Conservation (phyloP, 306 rosid species). For the Trifolium fragiferum region DNA sequence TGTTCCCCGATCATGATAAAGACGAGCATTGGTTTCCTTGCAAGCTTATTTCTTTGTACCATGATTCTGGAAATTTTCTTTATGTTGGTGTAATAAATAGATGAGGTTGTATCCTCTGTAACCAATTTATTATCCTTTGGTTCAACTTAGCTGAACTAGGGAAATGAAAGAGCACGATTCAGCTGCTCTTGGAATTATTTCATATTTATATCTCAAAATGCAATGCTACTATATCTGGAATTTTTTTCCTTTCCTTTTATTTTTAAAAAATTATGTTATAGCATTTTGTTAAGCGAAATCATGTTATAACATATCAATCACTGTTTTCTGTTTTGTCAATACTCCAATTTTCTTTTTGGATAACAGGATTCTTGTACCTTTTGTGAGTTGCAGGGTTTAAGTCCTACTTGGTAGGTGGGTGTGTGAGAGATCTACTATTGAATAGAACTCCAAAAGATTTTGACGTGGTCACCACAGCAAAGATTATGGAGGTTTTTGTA, state of each 20-base stretch:
- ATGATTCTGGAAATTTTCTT: slow-evolving; percentile 30
- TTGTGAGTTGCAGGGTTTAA: slow-evolving; percentile 69
- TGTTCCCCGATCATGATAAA: slow-evolving; percentile 18
- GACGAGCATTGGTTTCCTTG: slow-evolving; percentile 25
- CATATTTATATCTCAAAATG: neutral
- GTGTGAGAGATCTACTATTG: slow-evolving; percentile 89
- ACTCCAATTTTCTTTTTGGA: neutral
- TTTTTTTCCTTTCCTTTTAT: neutral
- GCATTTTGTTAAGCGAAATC: neutral
- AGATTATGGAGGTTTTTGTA: slow-evolving; percentile 66
- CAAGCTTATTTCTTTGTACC: slow-evolving; percentile 3
- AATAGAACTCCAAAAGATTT: slow-evolving; percentile 83
- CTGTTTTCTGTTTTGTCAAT: slow-evolving; percentile 11
- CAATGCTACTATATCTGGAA: neutral
- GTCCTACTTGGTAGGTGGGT: slow-evolving; percentile 93
- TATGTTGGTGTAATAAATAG: neutral
- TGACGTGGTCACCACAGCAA: slow-evolving; percentile 87
- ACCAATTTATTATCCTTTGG: neutral
- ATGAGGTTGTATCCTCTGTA: neutral
- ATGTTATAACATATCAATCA: slow-evolving; percentile 12
- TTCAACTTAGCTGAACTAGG: slow-evolving; percentile 26
- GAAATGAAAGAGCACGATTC: neutral
- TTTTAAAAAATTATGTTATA: too few species aligned
- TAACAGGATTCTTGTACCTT: slow-evolving; percentile 33
- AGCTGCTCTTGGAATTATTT: slow-evolving; percentile 2